phyloP scores from a whole-genome alignment of 1,284 basidiomycete species.

The Trichosporon sp. region DNA sequence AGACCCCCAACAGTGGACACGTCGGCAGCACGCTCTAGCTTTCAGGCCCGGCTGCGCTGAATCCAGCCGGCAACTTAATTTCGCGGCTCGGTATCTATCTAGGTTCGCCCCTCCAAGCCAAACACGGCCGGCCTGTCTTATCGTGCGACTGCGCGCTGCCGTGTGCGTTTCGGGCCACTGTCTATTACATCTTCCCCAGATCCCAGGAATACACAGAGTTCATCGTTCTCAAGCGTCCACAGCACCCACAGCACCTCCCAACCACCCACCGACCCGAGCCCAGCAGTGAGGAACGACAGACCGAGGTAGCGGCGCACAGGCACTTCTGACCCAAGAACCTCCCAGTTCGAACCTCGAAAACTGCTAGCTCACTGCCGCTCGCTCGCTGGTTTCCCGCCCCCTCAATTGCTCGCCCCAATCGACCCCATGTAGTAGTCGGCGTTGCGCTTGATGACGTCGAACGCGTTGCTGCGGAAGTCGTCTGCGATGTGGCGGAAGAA shows the following conservation, averaged over 20 bases:
- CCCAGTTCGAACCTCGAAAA: no score
- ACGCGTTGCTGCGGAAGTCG: conserved; percentile 4
- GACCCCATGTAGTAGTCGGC: neutral
- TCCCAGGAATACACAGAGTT: neutral
- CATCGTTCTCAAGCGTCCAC: neutral
- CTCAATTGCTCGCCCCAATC: no score
- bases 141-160: no score
- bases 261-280: no score
- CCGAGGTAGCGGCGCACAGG: no score
- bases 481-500: conserved; percentile 10
- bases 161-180: neutral
- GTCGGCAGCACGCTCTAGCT: neutral
- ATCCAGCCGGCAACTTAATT: neutral
- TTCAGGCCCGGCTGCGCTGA: neutral
- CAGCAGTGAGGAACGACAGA: no score
- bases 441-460: neutral
- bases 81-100: neutral
- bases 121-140: neutral
- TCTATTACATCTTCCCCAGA: neutral
- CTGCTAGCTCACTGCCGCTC: neutral
- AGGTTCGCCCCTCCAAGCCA: neutral
- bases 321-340: no score
- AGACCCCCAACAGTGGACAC: neutral
- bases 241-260: neutral
- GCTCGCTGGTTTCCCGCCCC: neutral